These are phyloP conservation scores for Wickerhamiella azyma DNA, from an alignment of 805 yeast species.

Conservation along the genomic window DNA sequence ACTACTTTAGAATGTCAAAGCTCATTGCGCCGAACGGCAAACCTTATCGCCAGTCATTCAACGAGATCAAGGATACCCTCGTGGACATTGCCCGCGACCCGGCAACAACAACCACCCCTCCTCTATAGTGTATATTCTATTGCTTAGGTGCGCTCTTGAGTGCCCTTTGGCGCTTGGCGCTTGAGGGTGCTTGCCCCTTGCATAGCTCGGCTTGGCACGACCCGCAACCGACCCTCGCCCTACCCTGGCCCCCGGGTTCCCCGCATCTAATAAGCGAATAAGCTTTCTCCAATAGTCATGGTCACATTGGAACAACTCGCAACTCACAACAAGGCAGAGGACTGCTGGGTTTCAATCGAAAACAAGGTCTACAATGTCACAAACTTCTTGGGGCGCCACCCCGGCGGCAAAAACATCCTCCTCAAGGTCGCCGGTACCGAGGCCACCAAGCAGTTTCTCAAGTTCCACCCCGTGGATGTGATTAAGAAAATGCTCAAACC, in stretches of 20 bases:
- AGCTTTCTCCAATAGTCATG: neutral
- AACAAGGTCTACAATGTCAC: slow-evolving; percentile 71
- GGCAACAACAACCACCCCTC: slow-evolving; percentile 1
- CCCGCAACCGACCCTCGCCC: too few species aligned
- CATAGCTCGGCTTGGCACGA: too few species aligned
- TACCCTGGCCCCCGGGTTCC: neutral
- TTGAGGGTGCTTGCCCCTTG: too few species aligned
- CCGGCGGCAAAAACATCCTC: slow-evolving; percentile 46
- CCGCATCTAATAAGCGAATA: neutral
- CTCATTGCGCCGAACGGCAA: slow-evolving; percentile 16
- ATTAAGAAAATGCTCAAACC: slow-evolving; percentile 46
- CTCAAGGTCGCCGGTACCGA: slow-evolving; percentile 54
- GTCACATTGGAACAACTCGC: slow-evolving; percentile 26
- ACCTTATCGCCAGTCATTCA: slow-evolving; percentile 15
- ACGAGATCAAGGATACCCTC: slow-evolving; percentile 19
- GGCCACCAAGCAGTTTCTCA: slow-evolving; percentile 74
- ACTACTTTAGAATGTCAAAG: slow-evolving; percentile 17
- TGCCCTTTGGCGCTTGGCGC: too few species aligned
- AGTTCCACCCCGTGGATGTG: slow-evolving; percentile 84
- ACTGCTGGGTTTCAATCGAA: slow-evolving; percentile 77
- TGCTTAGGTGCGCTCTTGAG: too few species aligned
- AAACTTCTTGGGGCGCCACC: slow-evolving; percentile 42
- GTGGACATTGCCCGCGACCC: slow-evolving; percentile 23
- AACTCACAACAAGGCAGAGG: slow-evolving; percentile 43
- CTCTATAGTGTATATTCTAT: too few species aligned